These are phyloP conservation scores for Huiozyma naganishii DNA, from an alignment of 805 yeast genomes.

Conservation along the genomic window DNA sequence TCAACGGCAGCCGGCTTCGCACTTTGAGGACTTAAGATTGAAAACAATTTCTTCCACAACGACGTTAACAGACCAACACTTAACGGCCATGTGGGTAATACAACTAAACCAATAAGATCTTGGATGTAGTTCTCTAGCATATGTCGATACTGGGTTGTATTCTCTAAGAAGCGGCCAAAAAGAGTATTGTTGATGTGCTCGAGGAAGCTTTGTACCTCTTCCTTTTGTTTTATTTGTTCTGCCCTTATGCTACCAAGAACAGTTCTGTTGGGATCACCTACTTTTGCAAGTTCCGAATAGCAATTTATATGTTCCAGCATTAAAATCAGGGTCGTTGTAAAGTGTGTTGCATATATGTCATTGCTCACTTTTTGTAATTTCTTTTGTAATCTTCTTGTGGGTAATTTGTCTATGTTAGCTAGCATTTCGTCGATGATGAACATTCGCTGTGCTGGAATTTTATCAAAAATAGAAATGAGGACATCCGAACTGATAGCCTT, in stretches of 20 bases:
- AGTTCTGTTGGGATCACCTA: neutral
- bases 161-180: constrained; percentile 13
- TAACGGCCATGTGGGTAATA: constrained; percentile 52
- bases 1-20: constrained; percentile 34
- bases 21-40: constrained; percentile 29
- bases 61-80: constrained; percentile 41
- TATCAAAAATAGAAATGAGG: constrained; percentile 30
- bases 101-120: constrained; percentile 43
- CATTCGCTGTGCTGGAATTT: constrained; percentile 40
- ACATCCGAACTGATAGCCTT: constrained; percentile 18
- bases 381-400: constrained; percentile 32
- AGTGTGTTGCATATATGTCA: constrained; percentile 16
- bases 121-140: constrained; percentile 43
- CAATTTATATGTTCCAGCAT: constrained; percentile 20
- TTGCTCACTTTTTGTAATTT: constrained; percentile 13
- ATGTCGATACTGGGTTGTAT: constrained; percentile 26
- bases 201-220: constrained; percentile 6
- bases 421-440: constrained; percentile 55
- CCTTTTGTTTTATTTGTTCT: constrained; percentile 1
- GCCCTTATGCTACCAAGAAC: neutral
- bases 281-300: constrained; percentile 2
- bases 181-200: constrained; percentile 20
- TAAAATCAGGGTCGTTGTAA: constrained; percentile 18
- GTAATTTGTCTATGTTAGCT: constrained; percentile 38
- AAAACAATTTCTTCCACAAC: constrained; percentile 34